Base-by-base conservation (phyloP, 2,329 filamentous ascomycete genomes). In the Phaeosphaeriaceae sp. region DNA sequence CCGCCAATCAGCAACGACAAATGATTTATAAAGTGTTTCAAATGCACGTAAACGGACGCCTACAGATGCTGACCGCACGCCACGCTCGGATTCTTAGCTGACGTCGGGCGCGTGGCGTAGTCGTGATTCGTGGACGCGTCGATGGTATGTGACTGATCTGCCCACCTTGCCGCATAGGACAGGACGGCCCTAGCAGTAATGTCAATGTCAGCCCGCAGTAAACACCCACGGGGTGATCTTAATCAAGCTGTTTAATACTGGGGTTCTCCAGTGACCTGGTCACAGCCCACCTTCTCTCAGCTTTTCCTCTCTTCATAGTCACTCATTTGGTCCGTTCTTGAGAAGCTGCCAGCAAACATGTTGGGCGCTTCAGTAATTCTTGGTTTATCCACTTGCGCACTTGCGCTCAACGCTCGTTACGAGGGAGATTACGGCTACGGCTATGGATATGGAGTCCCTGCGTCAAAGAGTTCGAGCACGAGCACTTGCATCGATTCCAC, bases 321-420 rank as follows among this genome's bases (percentile, higher is more conserved):
- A 53, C 50, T 63, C 60, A 24, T 61, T 65, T 51, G n/a, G 25
- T 33, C 10, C 11, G 19, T 44, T 48, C 20, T 24, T 19, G 24
- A 19, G 42, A 60, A 48, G 45, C 51, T n/a, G 40, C 58, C 31
- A 36, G 31, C 31, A 36, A 58, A 31, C 19, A 63, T 65, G 62
- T 49, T 63, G 11, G 31, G 53, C 17, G 53, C 55, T 46, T 52
- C 54, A 19, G 31, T 61, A 21, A 17, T 64, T 40, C 52, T 63
- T 31, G 42, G 55, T 31, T 21, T 62, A 40, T 60, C 59, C 19
- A 54, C 60, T 49, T 65, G 58, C 55, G 65, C 56, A n/a, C 56
- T 58, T 42, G 63, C 63, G 57, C 61, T 64, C 15, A 44, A 62
- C 51, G 54, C 46, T 61, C 65, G 57, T 55, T 62, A 55, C 25